Evolutionary conservation across 306 rosid species (phyloP).

Genomic region (Vigna reflexopilosa): DNA sequence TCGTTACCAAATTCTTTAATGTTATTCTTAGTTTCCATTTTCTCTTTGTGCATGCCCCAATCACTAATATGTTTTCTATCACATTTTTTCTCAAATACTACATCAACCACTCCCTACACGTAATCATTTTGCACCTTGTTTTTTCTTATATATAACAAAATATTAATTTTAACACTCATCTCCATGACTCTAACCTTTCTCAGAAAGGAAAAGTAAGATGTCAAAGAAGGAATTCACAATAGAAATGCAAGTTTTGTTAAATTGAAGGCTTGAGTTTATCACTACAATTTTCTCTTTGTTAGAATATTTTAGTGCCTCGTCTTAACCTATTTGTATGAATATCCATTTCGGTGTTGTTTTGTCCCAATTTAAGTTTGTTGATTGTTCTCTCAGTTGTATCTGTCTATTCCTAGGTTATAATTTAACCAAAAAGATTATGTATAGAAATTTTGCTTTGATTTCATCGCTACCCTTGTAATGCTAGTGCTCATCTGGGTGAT

Average conservation of each 20-base stretch:
- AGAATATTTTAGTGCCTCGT: background rate
- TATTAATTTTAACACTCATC: background rate
- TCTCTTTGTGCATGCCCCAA: too few species aligned
- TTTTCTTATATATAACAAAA: background rate
- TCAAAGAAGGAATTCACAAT: background rate
- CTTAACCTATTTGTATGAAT: background rate
- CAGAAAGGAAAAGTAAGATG: background rate
- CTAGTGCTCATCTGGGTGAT: background rate
- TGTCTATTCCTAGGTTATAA: background rate
- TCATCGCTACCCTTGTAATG: background rate
- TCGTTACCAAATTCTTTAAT: too few species aligned
- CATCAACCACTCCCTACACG: background rate
- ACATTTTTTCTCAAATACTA: too few species aligned
- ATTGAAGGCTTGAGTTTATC: background rate
- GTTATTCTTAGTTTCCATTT: too few species aligned
- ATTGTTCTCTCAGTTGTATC: background rate
- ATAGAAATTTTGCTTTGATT: background rate
- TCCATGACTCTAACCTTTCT: background rate
- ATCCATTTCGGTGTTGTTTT: background rate
- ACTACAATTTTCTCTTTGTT: background rate
- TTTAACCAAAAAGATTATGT: background rate
- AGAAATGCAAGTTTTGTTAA: background rate
- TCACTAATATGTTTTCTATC: too few species aligned
- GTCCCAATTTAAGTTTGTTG: background rate
- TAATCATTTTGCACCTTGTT: background rate